phyloP scores from a whole-genome alignment of 768 basidiomycete species.

The Chlorophyllum brunneum region DNA sequence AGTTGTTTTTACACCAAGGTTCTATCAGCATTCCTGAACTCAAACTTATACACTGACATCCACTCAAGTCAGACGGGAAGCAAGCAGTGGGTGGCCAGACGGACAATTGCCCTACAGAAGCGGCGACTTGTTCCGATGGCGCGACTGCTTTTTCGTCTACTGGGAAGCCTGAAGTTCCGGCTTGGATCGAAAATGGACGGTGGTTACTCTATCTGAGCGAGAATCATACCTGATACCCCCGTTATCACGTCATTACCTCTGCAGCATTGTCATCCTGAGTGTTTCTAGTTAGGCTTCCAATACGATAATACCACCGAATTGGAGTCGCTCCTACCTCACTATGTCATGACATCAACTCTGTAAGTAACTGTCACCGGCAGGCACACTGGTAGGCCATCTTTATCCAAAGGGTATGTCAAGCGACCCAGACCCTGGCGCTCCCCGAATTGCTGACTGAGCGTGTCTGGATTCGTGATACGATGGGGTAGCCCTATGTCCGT shows the following conservation, averaged over 20 bases:
- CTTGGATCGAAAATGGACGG: slow-evolving; percentile 8
- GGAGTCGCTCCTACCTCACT: no score
- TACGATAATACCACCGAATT: no score
- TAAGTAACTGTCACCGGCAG: no score
- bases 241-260: background rate
- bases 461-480: no score
- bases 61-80: slow-evolving; percentile 1
- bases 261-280: background rate
- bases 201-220: background rate
- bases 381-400: no score
- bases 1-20: slow-evolving; percentile 12
- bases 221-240: background rate
- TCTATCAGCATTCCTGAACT: background rate
- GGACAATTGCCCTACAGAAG: background rate
- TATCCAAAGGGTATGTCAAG: no score
- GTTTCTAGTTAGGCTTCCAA: no score
- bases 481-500: no score
- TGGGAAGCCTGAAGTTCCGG: slow-evolving; percentile 2
- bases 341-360: no score
- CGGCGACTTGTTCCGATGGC: background rate
- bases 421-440: no score
- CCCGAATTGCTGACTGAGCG: no score
- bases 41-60: background rate
- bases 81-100: background rate
- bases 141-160: background rate